These are phyloP conservation scores for Gynochthodes officinalis DNA, from an alignment of 257 asterid genomes.

Conservation along the genomic window DNA sequence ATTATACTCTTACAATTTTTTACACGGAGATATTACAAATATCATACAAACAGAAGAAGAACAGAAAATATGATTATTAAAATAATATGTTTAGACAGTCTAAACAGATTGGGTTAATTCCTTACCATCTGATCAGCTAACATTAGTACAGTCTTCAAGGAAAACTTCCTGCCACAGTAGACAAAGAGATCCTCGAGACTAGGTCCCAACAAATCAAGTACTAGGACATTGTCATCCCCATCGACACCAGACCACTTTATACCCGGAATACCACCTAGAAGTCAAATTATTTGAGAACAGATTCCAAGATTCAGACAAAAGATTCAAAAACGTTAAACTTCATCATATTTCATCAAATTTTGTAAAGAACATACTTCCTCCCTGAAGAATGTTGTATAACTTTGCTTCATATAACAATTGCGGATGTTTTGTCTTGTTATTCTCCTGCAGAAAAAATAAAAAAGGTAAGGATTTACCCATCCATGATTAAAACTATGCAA, in stretches of 20 bases:
- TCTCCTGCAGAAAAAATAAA: slow-evolving; percentile 57
- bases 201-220: slow-evolving; percentile 87
- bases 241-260: slow-evolving; percentile 92
- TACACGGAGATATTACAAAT: not conserved
- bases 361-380: slow-evolving; percentile 72
- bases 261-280: slow-evolving; percentile 81
- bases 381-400: slow-evolving; percentile 82
- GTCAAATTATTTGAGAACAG: slow-evolving; percentile 13
- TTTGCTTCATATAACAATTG: slow-evolving; percentile 94
- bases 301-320: not conserved
- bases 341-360: not conserved
- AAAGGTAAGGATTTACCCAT: not conserved
- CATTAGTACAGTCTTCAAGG: slow-evolving; percentile 85
- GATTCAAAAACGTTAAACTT: not conserved
- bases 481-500: not conserved
- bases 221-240: slow-evolving; percentile 84
- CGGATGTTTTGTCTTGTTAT: slow-evolving; percentile 86
- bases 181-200: slow-evolving; percentile 95
- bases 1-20: not conserved
- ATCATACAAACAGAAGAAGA: not conserved
- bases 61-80: not conserved
- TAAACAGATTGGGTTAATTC: not conserved
- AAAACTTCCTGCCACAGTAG: slow-evolving; percentile 86
- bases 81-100: not conserved
- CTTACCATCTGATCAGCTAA: slow-evolving; percentile 96